Base-by-base conservation (phyloP, 257 asterid genomes). In the Salvia miltiorrhiza region DNA sequence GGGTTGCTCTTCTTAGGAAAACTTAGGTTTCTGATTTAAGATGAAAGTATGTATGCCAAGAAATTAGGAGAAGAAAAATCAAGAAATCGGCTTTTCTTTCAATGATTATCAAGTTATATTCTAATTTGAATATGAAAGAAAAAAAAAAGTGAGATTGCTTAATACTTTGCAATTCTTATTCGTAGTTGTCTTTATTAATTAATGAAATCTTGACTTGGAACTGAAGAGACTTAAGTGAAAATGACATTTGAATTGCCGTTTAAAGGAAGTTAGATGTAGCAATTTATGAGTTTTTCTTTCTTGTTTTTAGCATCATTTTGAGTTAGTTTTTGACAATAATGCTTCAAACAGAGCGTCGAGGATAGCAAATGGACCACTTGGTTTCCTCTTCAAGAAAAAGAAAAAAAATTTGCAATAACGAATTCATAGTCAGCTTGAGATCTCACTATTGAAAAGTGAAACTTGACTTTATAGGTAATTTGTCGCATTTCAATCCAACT, bases 321-420 rank as follows among this genome's bases (percentile, higher is more conserved):
- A 30, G 35, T 30, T 30, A 2, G 3, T 30, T n/a, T n/a, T n/a
- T n/a, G n/a, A n/a, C n/a, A 28, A 8, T 0, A 49, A 49, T 19
- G 16, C 21, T 47, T 6, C 54, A 16, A 47, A 47, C 24, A 16
- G 43, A 30, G 5, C 43, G 35, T 37, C 43, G 12, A 37, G 0
- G 21, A 4, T 52, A 52, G 58, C 7, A 61, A 62, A 41, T 41
- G 55, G 69, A 8, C 40, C 56, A 41, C 71, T 65, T 65, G 5
- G 2, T 48, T 47, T 17, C 59, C 60, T 30, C 47, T 63, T 16
- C 13, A 1, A 53, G 64, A 53, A 67, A 52, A 4, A n/a, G n/a
- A n/a, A 1, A 39, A 14, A 1, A 13, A 0, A 30, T 30, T n/a
- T n/a, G n/a, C 50, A 20, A 12, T 33, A 35, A 58, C 17, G 40